Conservation (phyloP, 2,329 filamentous ascomycete species). For the Apiospora phragmitis region DNA sequence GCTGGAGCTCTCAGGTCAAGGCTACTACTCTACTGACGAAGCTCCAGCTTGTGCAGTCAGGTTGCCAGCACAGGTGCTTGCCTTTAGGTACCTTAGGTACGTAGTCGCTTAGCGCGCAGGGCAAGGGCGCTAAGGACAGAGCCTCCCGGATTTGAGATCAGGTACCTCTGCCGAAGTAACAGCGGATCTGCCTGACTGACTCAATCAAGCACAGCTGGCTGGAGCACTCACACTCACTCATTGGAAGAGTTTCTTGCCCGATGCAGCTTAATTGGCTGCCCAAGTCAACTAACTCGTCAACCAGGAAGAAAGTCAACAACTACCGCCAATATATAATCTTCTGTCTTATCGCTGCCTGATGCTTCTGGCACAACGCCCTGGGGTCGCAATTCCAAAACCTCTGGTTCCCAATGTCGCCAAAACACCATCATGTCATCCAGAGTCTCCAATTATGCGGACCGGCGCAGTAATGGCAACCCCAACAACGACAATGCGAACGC, state of each 20-base stretch:
- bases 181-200: not conserved
- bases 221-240: no score
- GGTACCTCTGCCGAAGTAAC: not conserved
- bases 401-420: slow-evolving; percentile 10
- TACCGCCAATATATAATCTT: not conserved
- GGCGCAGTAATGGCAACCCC: slow-evolving; percentile 45
- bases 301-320: slow-evolving; percentile 7
- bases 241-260: slow-evolving; percentile 1
- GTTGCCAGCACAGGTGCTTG: not conserved
- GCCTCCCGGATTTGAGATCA: not conserved
- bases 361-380: not conserved
- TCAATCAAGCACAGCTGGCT: not conserved
- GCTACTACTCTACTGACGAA: slow-evolving; percentile 37
- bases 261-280: slow-evolving; percentile 4
- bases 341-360: not conserved
- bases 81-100: not conserved
- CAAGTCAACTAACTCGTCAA: slow-evolving; percentile 2
- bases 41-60: no score
- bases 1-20: slow-evolving; percentile 31
- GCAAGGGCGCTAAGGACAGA: not conserved
- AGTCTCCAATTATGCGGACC: slow-evolving; percentile 39
- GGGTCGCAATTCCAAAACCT: not conserved
- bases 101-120: not conserved
- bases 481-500: slow-evolving; percentile 26
- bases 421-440: slow-evolving; percentile 33